These are phyloP conservation scores for Bullera alba DNA, from an alignment of 768 basidiomycete genomes.

Conservation along the genomic window DNA sequence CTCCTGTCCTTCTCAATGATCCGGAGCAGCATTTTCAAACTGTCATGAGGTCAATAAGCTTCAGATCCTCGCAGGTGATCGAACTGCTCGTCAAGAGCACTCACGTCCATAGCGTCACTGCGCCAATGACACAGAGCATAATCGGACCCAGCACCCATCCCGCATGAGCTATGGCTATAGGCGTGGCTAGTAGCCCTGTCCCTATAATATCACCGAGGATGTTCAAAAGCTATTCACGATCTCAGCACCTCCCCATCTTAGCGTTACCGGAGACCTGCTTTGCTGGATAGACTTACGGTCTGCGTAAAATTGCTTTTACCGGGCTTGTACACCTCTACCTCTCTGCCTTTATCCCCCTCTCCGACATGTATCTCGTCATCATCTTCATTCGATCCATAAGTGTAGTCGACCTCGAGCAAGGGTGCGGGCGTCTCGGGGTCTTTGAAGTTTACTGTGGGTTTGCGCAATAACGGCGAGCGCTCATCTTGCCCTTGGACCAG, in stretches of 20 bases:
- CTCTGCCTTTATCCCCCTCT: slow-evolving; percentile 9
- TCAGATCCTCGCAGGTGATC: not conserved
- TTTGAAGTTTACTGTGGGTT: too few species aligned
- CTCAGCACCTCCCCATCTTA: not conserved
- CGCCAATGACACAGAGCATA: slow-evolving; percentile 22
- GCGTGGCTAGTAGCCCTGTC: slow-evolving; percentile 34
- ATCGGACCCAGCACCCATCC: slow-evolving; percentile 37
- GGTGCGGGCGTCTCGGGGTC: too few species aligned
- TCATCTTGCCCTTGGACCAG: too few species aligned
- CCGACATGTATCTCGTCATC: too few species aligned
- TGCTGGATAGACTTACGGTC: slow-evolving; percentile 22
- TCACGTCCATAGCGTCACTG: slow-evolving; percentile 30
- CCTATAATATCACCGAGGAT: slow-evolving; percentile 36
- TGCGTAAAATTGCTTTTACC: slow-evolving; percentile 32
- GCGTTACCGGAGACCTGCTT: not conserved
- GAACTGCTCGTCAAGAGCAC: not conserved
- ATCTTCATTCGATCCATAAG: too few species aligned
- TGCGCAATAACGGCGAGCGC: too few species aligned
- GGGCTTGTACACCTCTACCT: slow-evolving; percentile 33
- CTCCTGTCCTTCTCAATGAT: slow-evolving; percentile 38
- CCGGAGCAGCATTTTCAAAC: slow-evolving; percentile 33
- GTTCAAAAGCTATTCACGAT: slow-evolving; percentile 25
- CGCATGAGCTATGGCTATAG: slow-evolving; percentile 37
- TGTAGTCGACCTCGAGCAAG: too few species aligned
- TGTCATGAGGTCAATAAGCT: not conserved